Conservation (phyloP, 2,329 filamentous ascomycete species). For the Aspergillus ochraceoroseus region DNA sequence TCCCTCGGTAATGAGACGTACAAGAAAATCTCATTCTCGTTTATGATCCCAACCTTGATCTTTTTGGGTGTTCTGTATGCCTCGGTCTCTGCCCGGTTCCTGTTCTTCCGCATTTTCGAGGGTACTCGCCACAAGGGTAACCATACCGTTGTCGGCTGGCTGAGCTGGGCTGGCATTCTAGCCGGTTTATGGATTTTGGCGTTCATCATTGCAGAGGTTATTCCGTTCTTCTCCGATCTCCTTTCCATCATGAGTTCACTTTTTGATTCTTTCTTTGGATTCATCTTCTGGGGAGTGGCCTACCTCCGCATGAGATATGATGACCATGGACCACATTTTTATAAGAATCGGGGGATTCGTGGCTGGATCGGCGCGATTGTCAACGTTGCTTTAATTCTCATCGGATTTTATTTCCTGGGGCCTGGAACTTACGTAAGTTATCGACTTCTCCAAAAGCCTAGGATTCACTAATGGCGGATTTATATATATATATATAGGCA, state of each 20-base stretch:
- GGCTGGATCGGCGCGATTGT: slow-evolving; percentile 48
- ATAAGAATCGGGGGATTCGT: slow-evolving; percentile 39
- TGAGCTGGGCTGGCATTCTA: slow-evolving; percentile 69
- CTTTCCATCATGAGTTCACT: slow-evolving; percentile 59
- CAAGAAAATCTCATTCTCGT: slow-evolving; percentile 85
- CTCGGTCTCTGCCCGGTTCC: slow-evolving; percentile 80
- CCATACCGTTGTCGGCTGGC: slow-evolving; percentile 79
- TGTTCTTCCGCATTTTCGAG: slow-evolving; percentile 85
- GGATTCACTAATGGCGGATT: slow-evolving; percentile 39
- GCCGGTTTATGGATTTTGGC: slow-evolving; percentile 66
- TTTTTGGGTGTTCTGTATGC: slow-evolving; percentile 89
- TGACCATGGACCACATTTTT: slow-evolving; percentile 41
- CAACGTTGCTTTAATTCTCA: slow-evolving; percentile 67
- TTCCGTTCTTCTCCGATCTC: slow-evolving; percentile 82
- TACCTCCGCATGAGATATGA: slow-evolving; percentile 44
- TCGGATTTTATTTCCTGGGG: slow-evolving; percentile 75
- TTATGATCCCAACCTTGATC: slow-evolving; percentile 93
- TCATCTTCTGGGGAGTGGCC: slow-evolving; percentile 70
- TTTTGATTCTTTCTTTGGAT: slow-evolving; percentile 75
- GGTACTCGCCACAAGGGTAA: slow-evolving; percentile 72
- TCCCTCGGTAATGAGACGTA: slow-evolving; percentile 68
- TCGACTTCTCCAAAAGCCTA: slow-evolving; percentile 4
- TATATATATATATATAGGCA: slow-evolving; percentile 27
- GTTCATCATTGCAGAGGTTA: slow-evolving; percentile 87
- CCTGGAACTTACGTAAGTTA: slow-evolving; percentile 67